Conservation (phyloP, 352 stramenopile genomes). For the Pythium coloratum region DNA sequence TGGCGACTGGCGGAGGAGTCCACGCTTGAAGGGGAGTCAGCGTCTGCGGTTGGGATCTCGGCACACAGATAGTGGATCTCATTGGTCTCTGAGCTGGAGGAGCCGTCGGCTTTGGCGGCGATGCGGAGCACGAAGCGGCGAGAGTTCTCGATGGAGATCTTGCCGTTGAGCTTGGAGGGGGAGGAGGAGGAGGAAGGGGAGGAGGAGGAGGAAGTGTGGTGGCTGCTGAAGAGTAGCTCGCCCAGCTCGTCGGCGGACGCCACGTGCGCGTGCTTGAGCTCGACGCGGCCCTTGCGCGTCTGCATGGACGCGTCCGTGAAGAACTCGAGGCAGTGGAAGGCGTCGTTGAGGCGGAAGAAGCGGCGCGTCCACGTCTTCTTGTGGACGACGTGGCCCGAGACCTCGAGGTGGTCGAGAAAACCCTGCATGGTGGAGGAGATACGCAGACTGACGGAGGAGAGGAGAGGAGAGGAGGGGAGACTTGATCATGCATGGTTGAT, state of each 20-base stretch:
- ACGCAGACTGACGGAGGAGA: not conserved
- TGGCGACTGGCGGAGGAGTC: conserved; percentile 38
- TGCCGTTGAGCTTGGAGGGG: conserved; percentile 13
- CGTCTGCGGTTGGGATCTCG: conserved; percentile 25
- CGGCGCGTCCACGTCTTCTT: conserved; percentile 48
- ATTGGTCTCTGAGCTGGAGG: not conserved
- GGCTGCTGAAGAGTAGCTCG: conserved; percentile 33
- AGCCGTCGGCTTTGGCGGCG: conserved; percentile 18
- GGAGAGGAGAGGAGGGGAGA: not conserved
- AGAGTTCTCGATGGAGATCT: conserved; percentile 50
- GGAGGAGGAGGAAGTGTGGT: not conserved
- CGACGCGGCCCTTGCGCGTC: conserved; percentile 41
- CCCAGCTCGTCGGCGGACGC: conserved; percentile 58
- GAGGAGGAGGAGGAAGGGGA: not conserved
- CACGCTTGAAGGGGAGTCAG: conserved; percentile 11
- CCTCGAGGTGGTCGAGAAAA: conserved; percentile 59
- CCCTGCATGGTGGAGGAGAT: conserved; percentile 45
- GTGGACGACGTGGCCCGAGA: conserved; percentile 24
- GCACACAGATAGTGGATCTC: conserved; percentile 57
- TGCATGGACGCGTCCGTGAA: conserved; percentile 49
- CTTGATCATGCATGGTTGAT: not conserved
- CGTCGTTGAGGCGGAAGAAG: conserved; percentile 48
- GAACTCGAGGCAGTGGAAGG: conserved; percentile 59
- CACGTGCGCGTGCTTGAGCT: conserved; percentile 45
- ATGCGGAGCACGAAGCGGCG: conserved; percentile 71